phyloP scores from a whole-genome alignment of 2,329 filamentous ascomycete species.

The Harringtonia lauricola region DNA sequence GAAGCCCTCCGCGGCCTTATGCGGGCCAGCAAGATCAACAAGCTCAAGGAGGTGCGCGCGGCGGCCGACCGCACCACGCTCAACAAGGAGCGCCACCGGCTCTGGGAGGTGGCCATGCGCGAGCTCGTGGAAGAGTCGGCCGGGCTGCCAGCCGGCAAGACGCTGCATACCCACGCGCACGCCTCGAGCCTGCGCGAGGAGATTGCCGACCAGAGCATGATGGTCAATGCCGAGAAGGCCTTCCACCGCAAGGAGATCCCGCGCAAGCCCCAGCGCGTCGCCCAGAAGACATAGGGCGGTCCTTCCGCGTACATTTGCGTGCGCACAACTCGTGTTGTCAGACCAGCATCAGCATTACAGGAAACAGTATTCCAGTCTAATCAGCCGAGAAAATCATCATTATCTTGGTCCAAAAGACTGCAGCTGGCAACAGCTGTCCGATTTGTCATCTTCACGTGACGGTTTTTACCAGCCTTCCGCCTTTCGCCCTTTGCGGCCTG shows the following conservation, averaged over 20 bases:
- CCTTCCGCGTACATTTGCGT: too few species aligned
- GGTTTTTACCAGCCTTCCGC: too few species aligned
- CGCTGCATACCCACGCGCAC: not conserved
- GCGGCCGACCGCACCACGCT: constrained; percentile 40
- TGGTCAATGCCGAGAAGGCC: constrained; percentile 46
- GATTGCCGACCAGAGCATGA: constrained; percentile 52
- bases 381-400: too few species aligned
- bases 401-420: too few species aligned
- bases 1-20: constrained; percentile 48
- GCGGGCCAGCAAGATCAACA: constrained; percentile 51
- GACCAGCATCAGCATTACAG: too few species aligned
- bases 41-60: constrained; percentile 51
- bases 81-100: constrained; percentile 42
- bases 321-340: too few species aligned
- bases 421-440: not conserved
- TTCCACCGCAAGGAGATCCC: constrained; percentile 43
- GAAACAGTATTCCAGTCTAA: too few species aligned
- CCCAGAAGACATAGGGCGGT: not conserved
- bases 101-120: constrained; percentile 53
- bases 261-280: constrained; percentile 26
- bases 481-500: too few species aligned
- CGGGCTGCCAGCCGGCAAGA: constrained; percentile 4
- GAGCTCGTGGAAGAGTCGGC: constrained; percentile 33
- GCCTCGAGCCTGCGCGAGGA: constrained; percentile 25
- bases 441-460: not conserved